A percentile compares a stretch with the other conserved stretches of the same genome.
phyloP scores from a whole-genome alignment of 805 yeast species.

The Clavispora vitiphila region DNA sequence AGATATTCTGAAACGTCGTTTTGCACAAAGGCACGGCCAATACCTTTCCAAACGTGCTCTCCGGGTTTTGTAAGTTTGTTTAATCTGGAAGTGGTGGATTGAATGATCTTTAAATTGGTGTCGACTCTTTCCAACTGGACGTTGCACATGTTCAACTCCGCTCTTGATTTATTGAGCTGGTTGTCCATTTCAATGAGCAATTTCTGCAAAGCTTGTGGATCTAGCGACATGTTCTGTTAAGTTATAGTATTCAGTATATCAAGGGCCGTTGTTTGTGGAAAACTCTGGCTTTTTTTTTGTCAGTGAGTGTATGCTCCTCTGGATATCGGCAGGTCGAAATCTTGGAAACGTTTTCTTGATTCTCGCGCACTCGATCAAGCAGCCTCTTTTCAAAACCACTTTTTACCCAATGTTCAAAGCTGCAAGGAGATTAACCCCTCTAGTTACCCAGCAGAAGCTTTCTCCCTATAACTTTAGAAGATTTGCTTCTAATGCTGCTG shows the following conservation, averaged over 20 bases:
- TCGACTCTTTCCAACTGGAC: slow-evolving; percentile 46
- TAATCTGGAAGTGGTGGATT: slow-evolving; percentile 55
- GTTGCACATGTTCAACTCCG: slow-evolving; percentile 53
- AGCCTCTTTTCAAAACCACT: not conserved
- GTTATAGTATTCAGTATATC: not conserved
- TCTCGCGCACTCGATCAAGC: not conserved
- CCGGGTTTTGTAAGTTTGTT: slow-evolving; percentile 30
- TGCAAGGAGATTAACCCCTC: not conserved
- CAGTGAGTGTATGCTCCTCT: not conserved
- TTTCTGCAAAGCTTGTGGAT: slow-evolving; percentile 46
- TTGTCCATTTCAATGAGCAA: slow-evolving; percentile 62
- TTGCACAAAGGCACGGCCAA: slow-evolving; percentile 69
- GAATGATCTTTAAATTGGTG: slow-evolving; percentile 49
- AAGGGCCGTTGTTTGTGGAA: not conserved
- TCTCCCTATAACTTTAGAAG: not conserved
- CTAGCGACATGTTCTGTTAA: slow-evolving; percentile 32
- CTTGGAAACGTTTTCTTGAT: not conserved
- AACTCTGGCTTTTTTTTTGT: not conserved
- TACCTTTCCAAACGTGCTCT: slow-evolving; percentile 72
- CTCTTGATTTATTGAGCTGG: slow-evolving; percentile 54
- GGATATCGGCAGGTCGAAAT: not conserved
- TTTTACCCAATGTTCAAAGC: not conserved
- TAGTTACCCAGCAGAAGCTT: not conserved
- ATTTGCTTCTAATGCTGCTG: not conserved
- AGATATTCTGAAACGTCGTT: slow-evolving; percentile 44